phyloP scores from a whole-genome alignment of 805 yeast genomes.

The Maudiozyma bulderi region DNA sequence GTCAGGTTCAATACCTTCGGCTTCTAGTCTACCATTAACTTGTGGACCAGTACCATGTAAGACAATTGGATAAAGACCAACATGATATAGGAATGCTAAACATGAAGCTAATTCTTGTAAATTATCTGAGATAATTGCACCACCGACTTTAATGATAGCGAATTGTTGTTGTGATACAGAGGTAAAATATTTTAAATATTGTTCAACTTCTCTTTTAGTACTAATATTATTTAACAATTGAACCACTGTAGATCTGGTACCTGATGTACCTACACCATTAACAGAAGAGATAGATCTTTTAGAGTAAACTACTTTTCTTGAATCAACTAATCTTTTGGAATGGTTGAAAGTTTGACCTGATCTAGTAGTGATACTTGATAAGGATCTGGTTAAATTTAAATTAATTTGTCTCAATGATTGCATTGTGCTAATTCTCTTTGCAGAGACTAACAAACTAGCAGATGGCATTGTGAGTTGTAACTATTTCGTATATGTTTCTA shows the following conservation, averaged over 20 bases:
- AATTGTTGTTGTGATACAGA: slow-evolving; percentile 94
- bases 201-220: slow-evolving; percentile 96
- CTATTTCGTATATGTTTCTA: too few relatives aligned
- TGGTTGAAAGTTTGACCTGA: slow-evolving; percentile 4
- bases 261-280: slow-evolving; percentile 23
- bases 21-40: slow-evolving; percentile 86
- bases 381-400: slow-evolving; percentile 3
- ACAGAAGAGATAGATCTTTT: slow-evolving; percentile 18
- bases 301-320: slow-evolving; percentile 22
- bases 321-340: slow-evolving; percentile 4
- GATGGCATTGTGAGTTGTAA: slow-evolving; percentile 15
- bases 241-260: slow-evolving; percentile 87
- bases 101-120: slow-evolving; percentile 90
- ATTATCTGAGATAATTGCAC: slow-evolving; percentile 95
- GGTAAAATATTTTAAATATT: slow-evolving; percentile 90
- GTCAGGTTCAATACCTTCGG: slow-evolving; percentile 90
- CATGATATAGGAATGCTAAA: slow-evolving; percentile 91
- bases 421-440: slow-evolving; percentile 18
- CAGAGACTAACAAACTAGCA: slow-evolving; percentile 20
- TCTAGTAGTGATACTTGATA: slow-evolving; percentile 9
- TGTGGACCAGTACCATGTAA: slow-evolving; percentile 99
- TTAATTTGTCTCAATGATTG: slow-evolving; percentile 1
- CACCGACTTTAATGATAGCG: slow-evolving; percentile 98
- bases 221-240: slow-evolving; percentile 93
- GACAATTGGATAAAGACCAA: slow-evolving; percentile 93